phyloP scores from a whole-genome alignment of 1,284 basidiomycete species.

The Paramarasmius palmivorus region DNA sequence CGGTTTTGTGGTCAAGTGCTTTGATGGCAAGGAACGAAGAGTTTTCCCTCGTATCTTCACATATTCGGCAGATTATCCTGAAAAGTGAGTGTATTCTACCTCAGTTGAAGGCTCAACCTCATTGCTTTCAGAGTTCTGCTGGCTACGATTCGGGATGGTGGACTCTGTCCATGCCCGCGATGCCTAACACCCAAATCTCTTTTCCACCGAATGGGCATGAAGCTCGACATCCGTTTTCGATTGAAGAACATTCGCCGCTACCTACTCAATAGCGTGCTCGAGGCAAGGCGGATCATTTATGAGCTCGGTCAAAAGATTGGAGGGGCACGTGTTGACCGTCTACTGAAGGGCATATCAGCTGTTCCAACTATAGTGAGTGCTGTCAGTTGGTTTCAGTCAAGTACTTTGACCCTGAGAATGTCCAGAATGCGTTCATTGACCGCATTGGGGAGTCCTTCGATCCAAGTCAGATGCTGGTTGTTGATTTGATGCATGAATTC shows the following conservation, averaged over 20 bases:
- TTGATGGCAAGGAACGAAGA: conserved; percentile 15
- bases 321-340: too few relatives aligned
- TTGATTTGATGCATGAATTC: conserved; percentile 19
- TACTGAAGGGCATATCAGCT: too few relatives aligned
- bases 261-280: background rate
- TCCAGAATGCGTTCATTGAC: background rate
- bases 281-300: too few relatives aligned
- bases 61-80: conserved; percentile 12
- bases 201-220: conserved; percentile 8
- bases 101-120: background rate
- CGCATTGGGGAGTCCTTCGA: conserved; percentile 1
- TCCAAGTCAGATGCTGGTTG: conserved; percentile 14
- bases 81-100: conserved; percentile 26
- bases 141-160: conserved; percentile 15
- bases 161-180: conserved; percentile 20
- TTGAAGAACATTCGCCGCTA: background rate
- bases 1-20: conserved; percentile 19
- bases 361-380: too few relatives aligned
- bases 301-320: too few relatives aligned
- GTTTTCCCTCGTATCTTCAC: conserved; percentile 22
- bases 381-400: too few relatives aligned
- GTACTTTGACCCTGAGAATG: background rate
- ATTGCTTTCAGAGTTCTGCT: conserved; percentile 11
- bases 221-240: background rate
- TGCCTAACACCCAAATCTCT: conserved; percentile 16